Evolutionary conservation across 1,139 yeast genomes (phyloP), one percentile per base, ranked within the genome.

Genomic region (Candida pseudoviswanathii): DNA sequence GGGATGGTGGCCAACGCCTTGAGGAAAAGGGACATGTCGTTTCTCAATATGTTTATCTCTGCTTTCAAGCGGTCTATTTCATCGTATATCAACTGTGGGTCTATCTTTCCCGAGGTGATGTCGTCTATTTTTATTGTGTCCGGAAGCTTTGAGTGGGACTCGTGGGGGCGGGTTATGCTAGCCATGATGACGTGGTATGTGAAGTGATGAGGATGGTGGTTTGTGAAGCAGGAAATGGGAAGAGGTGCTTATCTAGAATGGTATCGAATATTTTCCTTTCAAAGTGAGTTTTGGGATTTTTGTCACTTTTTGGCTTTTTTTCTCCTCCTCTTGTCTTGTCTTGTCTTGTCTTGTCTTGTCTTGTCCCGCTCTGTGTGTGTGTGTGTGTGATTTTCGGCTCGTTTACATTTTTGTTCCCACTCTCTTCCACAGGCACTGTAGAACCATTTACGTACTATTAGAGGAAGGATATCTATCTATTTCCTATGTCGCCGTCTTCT

Each of bases 121-220:
- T 76, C 81, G 54, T 76, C 80, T n/a, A 76, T 75, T 53, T 70
- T 75, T 43, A 74, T 70, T 25, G 62, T 56, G 26, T 72, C 77
- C 1, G 78, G 76, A 22, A 74, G 64, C 41, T 57, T 64, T 45
- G 39, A 44, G n/a, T 38, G 46, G 10, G 38, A 40, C n/a, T 45
- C 50, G 22, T 26, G 33, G 38, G 29, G 36, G 16, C 5, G 32
- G 24, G 27, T 39, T 16, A 27, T 39, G 25, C 24, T 39, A 4
- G 33, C 24, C 42, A 39, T 39, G 8, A 16, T 39, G 16, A 37
- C 24, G 6, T 10, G 25, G 30, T 25, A 25, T 25, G 37, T 25
- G 41, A 16, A 5, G 8, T 33, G 8, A 22, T 6, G 26, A 8
- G 27, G 10, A 22, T 36, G 26, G 25, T 7, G 22, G 9, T 10